phyloP scores from a whole-genome alignment of 768 basidiomycete species.

The Hebeloma cylindrosporum region DNA sequence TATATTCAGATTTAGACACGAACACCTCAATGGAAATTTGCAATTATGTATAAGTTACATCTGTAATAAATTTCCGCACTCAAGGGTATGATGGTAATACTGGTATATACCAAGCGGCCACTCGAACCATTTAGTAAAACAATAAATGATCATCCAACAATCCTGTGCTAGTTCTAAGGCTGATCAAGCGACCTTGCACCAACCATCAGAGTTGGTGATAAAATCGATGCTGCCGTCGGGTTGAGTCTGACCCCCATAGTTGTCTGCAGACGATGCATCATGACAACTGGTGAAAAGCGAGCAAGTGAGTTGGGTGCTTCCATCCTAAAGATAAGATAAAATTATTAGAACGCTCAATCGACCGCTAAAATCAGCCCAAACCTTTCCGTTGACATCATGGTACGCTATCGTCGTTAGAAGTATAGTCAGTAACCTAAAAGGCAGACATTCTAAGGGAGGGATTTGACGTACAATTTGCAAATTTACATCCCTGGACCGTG shows the following conservation, averaged over 20 bases:
- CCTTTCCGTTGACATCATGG: constrained; percentile 49
- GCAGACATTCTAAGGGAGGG: background rate
- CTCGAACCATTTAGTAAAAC: too few species aligned
- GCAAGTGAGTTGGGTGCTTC: constrained; percentile 45
- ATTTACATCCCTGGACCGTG: constrained; percentile 38
- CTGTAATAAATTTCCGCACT: too few species aligned
- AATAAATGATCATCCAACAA: too few species aligned
- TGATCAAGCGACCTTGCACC: constrained; percentile 41
- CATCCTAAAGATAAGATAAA: constrained; percentile 26
- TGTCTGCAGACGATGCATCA: constrained; percentile 34
- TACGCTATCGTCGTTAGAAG: constrained; percentile 37
- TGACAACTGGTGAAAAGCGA: constrained; percentile 42
- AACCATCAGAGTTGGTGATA: constrained; percentile 43
- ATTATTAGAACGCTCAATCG: constrained; percentile 5
- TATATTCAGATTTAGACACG: too few species aligned
- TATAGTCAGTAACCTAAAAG: background rate
- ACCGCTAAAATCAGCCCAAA: constrained; percentile 4
- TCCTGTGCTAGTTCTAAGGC: too few species aligned
- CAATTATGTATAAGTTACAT: too few species aligned
- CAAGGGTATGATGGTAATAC: too few species aligned
- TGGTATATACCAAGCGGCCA: too few species aligned
- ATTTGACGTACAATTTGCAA: constrained; percentile 40
- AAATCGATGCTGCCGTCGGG: constrained; percentile 39
- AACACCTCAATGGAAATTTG: too few species aligned
- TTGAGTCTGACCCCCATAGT: constrained; percentile 44